Percentiles rank a stretch among this genome's conserved stretches.
These are phyloP conservation scores for Fusarium stilboides DNA, from an alignment of 2,329 filamentous ascomycete genomes.

Conservation along the genomic window DNA sequence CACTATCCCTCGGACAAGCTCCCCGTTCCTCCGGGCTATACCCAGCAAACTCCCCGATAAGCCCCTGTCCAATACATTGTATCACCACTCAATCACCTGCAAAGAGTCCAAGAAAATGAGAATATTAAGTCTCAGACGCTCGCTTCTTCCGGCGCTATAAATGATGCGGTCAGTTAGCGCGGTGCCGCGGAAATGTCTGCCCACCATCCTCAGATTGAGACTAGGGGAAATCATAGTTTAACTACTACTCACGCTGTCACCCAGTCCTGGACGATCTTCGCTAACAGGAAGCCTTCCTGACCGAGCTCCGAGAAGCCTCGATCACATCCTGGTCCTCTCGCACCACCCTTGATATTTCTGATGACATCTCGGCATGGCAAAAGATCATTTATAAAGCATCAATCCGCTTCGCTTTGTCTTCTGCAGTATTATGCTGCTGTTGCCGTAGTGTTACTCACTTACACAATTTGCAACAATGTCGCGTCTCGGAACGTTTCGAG, in stretches of 20 bases:
- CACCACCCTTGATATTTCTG: conserved; percentile 26
- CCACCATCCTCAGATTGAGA: not conserved
- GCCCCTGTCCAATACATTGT: not conserved
- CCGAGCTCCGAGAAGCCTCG: conserved; percentile 37
- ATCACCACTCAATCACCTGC: not conserved
- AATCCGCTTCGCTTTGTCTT: no score
- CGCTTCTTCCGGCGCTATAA: not conserved
- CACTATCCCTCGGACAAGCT: conserved; percentile 12
- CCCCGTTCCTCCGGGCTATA: conserved; percentile 22
- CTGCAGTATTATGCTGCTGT: no score
- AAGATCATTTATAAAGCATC: conserved; percentile 29
- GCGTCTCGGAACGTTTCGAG: conserved; percentile 55
- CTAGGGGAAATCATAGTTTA: not conserved
- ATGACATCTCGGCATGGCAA: conserved; percentile 10
- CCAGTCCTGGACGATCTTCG: conserved; percentile 4
- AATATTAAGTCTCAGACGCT: not conserved
- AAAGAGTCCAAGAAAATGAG: not conserved
- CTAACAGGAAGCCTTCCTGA: conserved; percentile 38
- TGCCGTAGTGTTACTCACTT: not conserved
- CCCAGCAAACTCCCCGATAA: conserved; percentile 40
- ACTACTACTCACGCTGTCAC: not conserved
- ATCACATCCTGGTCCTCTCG: conserved; percentile 14
- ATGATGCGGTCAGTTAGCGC: not conserved
- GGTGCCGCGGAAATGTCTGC: not conserved
- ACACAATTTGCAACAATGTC: conserved; percentile 32